Evolutionary conservation across 768 basidiomycete species (phyloP), one percentile per base, ranked within the genome.

Genomic region (Leccinum variicolor): DNA sequence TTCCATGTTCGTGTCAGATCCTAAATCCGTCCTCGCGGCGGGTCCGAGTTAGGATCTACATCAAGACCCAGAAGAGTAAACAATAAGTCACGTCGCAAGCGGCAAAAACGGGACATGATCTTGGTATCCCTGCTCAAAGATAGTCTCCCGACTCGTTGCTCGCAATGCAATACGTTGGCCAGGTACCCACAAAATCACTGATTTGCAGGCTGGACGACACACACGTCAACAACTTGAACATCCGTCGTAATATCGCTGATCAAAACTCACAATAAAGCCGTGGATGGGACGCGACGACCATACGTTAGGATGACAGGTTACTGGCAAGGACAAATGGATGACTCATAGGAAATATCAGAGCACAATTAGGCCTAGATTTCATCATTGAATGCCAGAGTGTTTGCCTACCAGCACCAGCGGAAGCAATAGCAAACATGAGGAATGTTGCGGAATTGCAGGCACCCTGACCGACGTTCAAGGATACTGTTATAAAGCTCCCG

Each of bases 131-230:
- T 33, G 31, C 31, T 8, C 34, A 36, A 15, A 34, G 0, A 34
- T 10, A 34, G 33, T 34, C 17, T n/a, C 3, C 28, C 28, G 21
- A 9, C 13, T 43, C 8, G 21, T 60, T 36, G 19, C 10, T 26
- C 34, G 15, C 15, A 36, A 15, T 15, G 34, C 15, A 39, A 49
- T 36, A 49, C 33, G 11, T 31, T 45, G 49, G 54, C 51, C 23
- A 36, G 25, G 8, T 49, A 29, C 49, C 51, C 60, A 49, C 61
- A 39, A 10, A 54, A 62, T 48, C 52, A 43, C 61, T 55, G 50
- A 23, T 43, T 31, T 47, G 43, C 28, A 36, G 7, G 34, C 50
- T 46, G 19, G 41, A 43, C 11, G 8, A 17, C 34, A 25, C 6
- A 7, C 15, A 26, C 28, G 17, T 50, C 46, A 50, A 26, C 47